Evolutionary conservation across 73 alveolate species (phyloP).

Genomic region (Tetrahymena borealis): DNA sequence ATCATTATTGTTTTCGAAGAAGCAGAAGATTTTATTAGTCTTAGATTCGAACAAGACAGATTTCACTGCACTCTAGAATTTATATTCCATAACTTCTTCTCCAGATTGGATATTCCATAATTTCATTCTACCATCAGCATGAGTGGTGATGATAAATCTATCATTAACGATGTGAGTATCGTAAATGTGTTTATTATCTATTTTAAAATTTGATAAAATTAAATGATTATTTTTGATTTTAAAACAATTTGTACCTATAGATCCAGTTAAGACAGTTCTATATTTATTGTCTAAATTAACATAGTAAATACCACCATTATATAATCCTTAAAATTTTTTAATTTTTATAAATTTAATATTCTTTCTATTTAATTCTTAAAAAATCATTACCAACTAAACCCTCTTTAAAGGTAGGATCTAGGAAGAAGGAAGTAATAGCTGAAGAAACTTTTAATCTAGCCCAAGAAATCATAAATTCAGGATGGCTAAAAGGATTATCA

Average conservation of each 20-base stretch:
- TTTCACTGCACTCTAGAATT: background rate
- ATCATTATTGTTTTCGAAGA: background rate
- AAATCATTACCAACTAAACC: slow-evolving; percentile 9
- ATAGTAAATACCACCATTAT: slow-evolving; percentile 12
- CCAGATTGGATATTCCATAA: background rate
- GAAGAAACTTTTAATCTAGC: slow-evolving; percentile 9
- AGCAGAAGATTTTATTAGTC: background rate
- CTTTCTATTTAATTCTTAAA: too few relatives aligned
- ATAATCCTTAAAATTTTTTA: background rate
- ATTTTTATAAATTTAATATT: background rate
- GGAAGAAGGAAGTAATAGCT: background rate
- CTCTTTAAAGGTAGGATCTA: slow-evolving; percentile 9
- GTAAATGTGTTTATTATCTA: background rate
- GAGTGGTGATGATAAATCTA: slow-evolving; percentile 11
- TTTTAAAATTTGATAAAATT: background rate
- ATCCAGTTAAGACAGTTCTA: background rate
- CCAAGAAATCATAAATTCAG: slow-evolving; percentile 27
- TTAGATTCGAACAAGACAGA: background rate
- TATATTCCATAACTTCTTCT: background rate
- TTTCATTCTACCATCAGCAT: slow-evolving; percentile 8
- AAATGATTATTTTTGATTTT: background rate
- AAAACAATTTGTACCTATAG: background rate
- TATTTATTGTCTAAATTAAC: slow-evolving; percentile 7
- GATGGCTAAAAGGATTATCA: background rate
- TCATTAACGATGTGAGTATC: slow-evolving; percentile 13